These are phyloP conservation scores for Phytopythium litorale DNA, from an alignment of 352 stramenopile genomes.

Conservation along the genomic window DNA sequence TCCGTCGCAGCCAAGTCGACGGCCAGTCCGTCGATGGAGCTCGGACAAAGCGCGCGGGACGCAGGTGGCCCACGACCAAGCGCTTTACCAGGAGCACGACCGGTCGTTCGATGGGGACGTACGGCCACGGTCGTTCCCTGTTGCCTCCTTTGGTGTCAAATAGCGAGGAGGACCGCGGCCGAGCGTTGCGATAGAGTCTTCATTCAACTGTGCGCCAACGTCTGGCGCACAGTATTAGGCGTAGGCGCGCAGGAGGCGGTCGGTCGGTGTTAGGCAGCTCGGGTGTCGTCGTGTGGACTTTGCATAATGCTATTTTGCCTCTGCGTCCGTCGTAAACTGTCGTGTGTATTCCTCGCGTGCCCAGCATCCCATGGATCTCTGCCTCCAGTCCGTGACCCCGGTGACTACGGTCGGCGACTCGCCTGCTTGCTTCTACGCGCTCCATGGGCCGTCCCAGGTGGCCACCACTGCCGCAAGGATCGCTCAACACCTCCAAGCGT, in stretches of 20 bases:
- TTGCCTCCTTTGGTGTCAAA: neutral
- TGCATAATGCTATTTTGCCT: neutral
- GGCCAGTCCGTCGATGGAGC: neutral
- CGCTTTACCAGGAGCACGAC: neutral
- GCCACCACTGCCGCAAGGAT: too few relatives aligned
- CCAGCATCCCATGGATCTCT: neutral
- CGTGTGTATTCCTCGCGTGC: neutral
- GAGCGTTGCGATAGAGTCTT: conserved; percentile 2
- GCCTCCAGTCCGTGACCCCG: too few relatives aligned
- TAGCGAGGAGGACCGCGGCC: conserved; percentile 1
- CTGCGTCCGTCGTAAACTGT: neutral
- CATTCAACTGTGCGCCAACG: neutral
- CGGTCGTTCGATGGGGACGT: neutral
- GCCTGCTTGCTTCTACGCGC: neutral
- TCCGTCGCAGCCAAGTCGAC: neutral
- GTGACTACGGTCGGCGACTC: neutral
- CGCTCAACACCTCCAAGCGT: neutral
- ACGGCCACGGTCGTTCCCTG: neutral
- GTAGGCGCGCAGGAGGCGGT: neutral
- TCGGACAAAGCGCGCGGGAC: neutral
- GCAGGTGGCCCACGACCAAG: neutral
- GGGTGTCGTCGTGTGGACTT: neutral
- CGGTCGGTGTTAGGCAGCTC: neutral
- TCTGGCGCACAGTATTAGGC: neutral
- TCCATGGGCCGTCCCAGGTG: neutral